phyloP scores from a whole-genome alignment of 106 monocot species.

The Vanilla planifolia region DNA sequence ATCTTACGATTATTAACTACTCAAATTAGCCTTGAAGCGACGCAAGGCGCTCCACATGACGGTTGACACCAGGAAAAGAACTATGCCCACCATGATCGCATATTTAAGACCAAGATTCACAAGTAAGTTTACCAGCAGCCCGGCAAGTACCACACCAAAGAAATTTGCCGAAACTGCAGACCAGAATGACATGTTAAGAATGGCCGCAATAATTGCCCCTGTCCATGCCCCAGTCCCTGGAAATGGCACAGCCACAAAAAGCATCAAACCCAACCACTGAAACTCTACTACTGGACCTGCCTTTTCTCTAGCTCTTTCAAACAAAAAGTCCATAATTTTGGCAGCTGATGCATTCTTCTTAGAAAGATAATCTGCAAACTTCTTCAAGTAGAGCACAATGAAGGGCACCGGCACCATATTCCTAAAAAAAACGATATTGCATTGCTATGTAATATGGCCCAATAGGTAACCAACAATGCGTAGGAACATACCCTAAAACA shows the following conservation, averaged over 20 bases:
- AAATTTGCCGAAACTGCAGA: conserved; percentile 81
- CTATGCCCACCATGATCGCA: conserved; percentile 47
- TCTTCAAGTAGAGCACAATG: conserved; percentile 79
- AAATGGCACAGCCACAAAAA: conserved; percentile 94
- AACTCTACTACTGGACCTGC: conserved; percentile 91
- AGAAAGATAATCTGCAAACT: conserved; percentile 42
- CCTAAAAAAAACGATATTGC: conserved; percentile 20
- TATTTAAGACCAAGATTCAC: conserved; percentile 87
- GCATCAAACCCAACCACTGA: conserved; percentile 91
- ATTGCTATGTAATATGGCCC: neutral
- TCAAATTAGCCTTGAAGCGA: conserved; percentile 28
- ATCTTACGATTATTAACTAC: conserved; percentile 13
- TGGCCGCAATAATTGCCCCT: conserved; percentile 71
- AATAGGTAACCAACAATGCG: neutral
- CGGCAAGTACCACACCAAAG: conserved; percentile 82
- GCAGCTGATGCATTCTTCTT: conserved; percentile 38
- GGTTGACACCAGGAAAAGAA: conserved; percentile 68
- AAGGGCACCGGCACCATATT: conserved; percentile 96
- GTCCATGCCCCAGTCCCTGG: conserved; percentile 97
- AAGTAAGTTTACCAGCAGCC: conserved; percentile 83
- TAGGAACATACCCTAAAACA: conserved; percentile 60
- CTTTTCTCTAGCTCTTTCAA: conserved; percentile 73
- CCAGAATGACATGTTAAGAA: conserved; percentile 92
- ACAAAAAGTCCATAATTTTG: conserved; percentile 43
- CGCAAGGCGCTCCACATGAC: conserved; percentile 78